A percentile compares a stretch with the other conserved stretches of the same genome.
Conservation (phyloP, 1,284 basidiomycete genomes). For the Schizopora paradoxa region DNA sequence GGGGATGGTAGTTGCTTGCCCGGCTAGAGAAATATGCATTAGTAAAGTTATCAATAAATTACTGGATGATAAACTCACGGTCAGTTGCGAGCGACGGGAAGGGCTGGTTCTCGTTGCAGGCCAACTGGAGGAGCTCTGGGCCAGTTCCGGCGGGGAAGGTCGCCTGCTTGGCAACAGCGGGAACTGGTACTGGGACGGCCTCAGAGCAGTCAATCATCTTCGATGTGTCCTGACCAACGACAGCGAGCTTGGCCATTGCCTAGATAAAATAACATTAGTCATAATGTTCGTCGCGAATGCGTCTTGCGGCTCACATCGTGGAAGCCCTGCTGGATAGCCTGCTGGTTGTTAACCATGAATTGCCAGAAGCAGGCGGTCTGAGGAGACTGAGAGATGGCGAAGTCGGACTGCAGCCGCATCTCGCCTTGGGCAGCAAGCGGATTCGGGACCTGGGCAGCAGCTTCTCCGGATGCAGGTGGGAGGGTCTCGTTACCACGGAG, state of each 20-base stretch:
- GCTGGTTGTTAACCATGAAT: constrained; percentile 26
- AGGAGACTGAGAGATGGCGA: constrained; percentile 24
- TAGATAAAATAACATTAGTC: constrained; percentile 19
- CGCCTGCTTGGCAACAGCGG: constrained; percentile 11
- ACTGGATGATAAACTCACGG: neutral
- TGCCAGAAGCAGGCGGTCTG: constrained; percentile 23
- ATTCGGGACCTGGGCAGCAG: constrained; percentile 21
- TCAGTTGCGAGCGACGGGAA: constrained; percentile 16
- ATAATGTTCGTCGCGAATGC: constrained; percentile 13
- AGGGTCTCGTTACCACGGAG: constrained; percentile 18
- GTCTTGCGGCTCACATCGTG: constrained; percentile 23
- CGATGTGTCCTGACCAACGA: constrained; percentile 22
- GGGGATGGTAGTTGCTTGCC: constrained; percentile 12
- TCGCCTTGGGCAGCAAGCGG: constrained; percentile 23
- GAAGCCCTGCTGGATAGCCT: constrained; percentile 26
- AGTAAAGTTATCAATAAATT: neutral
- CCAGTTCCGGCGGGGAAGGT: constrained; percentile 17
- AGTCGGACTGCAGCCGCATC: constrained; percentile 28
- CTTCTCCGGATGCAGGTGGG: constrained; percentile 11
- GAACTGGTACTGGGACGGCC: constrained; percentile 11
- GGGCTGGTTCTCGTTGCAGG: constrained; percentile 7
- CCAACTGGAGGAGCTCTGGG: constrained; percentile 11
- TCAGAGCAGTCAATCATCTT: constrained; percentile 20
- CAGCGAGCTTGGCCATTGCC: constrained; percentile 1
- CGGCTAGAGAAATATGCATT: constrained; percentile 3